Conservation (phyloP, 106 monocot species). For the Platanthera zijinensis region DNA sequence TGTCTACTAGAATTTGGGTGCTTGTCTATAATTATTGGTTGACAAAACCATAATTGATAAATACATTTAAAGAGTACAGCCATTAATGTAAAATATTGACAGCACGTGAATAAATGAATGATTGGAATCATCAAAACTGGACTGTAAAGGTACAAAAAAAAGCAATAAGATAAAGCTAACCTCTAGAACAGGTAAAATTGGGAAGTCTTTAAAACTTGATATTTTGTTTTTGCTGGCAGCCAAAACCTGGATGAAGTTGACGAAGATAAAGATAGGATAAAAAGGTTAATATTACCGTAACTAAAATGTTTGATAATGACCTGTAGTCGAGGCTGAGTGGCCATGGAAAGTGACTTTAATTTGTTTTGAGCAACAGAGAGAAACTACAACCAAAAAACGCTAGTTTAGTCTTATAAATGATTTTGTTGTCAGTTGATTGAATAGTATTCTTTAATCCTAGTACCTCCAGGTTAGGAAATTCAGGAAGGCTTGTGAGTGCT, state of each 20-base stretch:
- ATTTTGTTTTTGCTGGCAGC: slow-evolving; percentile 98
- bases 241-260: slow-evolving; percentile 46
- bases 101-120: neutral
- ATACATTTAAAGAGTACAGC: too few relatives aligned
- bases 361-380: slow-evolving; percentile 94
- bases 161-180: slow-evolving; percentile 25
- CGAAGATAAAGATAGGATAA: neutral
- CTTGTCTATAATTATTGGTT: too few relatives aligned
- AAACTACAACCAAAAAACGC: slow-evolving; percentile 49
- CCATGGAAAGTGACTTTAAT: slow-evolving; percentile 81
- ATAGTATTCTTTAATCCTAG: neutral
- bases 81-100: neutral
- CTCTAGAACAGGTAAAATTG: slow-evolving; percentile 83
- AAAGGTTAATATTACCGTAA: neutral
- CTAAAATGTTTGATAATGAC: slow-evolving; percentile 17
- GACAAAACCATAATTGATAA: too few relatives aligned
- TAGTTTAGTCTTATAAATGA: slow-evolving; percentile 8
- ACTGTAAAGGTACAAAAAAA: neutral
- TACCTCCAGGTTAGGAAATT: slow-evolving; percentile 93
- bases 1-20: too few relatives aligned
- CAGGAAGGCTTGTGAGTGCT: slow-evolving; percentile 72
- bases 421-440: neutral
- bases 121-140: neutral
- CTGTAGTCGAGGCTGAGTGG: slow-evolving; percentile 88
- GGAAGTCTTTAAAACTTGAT: slow-evolving; percentile 80